A percentile compares a stretch with the other conserved stretches of the same genome.
These are phyloP conservation scores for Colletotrichum magnum DNA, from an alignment of 2,329 filamentous ascomycete species.

Conservation along the genomic window DNA sequence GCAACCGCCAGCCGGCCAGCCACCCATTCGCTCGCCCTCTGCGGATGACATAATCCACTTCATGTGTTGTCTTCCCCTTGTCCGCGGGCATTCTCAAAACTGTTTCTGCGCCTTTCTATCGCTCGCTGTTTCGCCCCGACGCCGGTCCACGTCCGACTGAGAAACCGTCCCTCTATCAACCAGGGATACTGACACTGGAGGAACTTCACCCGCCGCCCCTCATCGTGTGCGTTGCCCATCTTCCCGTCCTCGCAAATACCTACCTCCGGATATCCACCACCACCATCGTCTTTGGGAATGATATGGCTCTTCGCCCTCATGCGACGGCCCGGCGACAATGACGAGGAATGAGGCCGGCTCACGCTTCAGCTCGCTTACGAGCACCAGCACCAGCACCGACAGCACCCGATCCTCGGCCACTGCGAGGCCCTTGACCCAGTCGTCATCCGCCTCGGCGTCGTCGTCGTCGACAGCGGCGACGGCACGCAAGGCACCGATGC, in stretches of 20 bases:
- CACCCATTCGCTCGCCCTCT: slow-evolving; percentile 10
- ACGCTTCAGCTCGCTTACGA: slow-evolving; percentile 77
- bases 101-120: slow-evolving; percentile 2
- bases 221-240: background rate
- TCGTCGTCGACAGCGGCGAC: slow-evolving; percentile 25
- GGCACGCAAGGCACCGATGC: slow-evolving; percentile 48
- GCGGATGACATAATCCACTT: slow-evolving; percentile 28
- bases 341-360: slow-evolving; percentile 74
- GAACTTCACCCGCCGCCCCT: background rate
- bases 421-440: slow-evolving; percentile 63
- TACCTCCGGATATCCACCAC: background rate
- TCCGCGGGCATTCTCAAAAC: slow-evolving; percentile 7
- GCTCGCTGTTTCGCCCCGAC: slow-evolving; percentile 7
- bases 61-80: slow-evolving; percentile 13
- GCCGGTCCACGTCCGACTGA: slow-evolving; percentile 11
- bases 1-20: background rate
- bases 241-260: background rate
- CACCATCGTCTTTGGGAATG: slow-evolving; percentile 30
- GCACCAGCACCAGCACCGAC: slow-evolving; percentile 75
- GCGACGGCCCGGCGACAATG: slow-evolving; percentile 68
- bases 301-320: slow-evolving; percentile 38
- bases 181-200: background rate
- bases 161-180: slow-evolving; percentile 6
- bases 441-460: slow-evolving; percentile 42
- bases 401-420: slow-evolving; percentile 79